Evolutionary conservation across 768 basidiomycete genomes (phyloP), one percentile per base, ranked within the genome.

Genomic region (Coprinopsis marcescibilis): DNA sequence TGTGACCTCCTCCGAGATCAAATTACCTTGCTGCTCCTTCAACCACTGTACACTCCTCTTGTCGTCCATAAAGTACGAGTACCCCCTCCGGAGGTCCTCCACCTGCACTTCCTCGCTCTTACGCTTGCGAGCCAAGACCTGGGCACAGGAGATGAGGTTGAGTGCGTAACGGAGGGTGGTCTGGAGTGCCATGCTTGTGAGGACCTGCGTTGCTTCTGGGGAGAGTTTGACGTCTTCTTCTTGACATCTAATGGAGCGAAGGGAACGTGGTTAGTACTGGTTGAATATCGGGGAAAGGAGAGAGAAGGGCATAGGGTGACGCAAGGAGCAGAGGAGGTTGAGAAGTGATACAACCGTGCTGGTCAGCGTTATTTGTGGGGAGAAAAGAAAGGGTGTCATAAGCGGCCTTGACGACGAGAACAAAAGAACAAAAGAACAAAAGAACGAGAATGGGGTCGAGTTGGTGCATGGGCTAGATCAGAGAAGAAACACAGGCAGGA

Each of bases 161-260:
- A 98, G 78, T 0, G 91, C 88, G 60, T 96, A 98, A 46, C 95
- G 85, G 32, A 98, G 72, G 12, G 93, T 96, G 4, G 95, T 94
- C 53, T 91, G 80, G 51, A 72, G 66, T 1, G 91, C 93, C 81
- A 99, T 95, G 2, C 82, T 77, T 2, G 91, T 88, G 26, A 99
- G 70, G n/a, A 93, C 83, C 25, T 76, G 74, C 33, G 80, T 62
- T 1, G 93, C 91, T 15, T 84, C 83, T 1, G 75, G 58, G 1
- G 83, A 75, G 21, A 99, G 73, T 24, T 80, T 78, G 12, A 96
- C 93, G 57, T 98, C 96, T 64, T 99, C 96, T 64, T 99, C 96
- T 66, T 93, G 83, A 55, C 89, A 89, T 47, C 89, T 91, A 44
- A 39, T 27, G 29, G 29, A n/a, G n/a, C 8, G 8, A 45, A 20